Evolutionary conservation across 768 basidiomycete genomes (phyloP).

Genomic region (Pulveroboletus sp.): DNA sequence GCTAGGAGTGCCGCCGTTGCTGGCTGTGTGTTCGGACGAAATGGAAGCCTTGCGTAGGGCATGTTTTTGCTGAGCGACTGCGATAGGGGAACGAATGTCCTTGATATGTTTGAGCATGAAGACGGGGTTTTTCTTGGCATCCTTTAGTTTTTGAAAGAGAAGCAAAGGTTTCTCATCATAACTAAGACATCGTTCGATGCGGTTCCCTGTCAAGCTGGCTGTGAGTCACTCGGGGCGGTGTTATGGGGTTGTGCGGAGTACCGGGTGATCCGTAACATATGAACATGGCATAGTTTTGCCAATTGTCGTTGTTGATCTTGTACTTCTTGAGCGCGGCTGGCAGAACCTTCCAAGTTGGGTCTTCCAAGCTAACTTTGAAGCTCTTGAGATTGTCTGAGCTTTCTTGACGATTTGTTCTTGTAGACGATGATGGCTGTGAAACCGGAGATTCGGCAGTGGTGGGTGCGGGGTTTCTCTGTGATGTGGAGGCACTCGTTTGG

Average conservation of each 20-base stretch:
- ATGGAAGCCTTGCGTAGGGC: slow-evolving; percentile 76
- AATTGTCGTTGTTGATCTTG: slow-evolving; percentile 96
- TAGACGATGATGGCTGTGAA: slow-evolving; percentile 26
- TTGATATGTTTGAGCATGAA: slow-evolving; percentile 96
- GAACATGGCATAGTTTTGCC: slow-evolving; percentile 99
- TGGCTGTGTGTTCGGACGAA: slow-evolving; percentile 25
- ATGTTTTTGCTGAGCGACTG: slow-evolving; percentile 95
- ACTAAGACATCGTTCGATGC: slow-evolving; percentile 89
- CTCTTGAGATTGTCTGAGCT: slow-evolving; percentile 79
- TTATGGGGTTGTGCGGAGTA: slow-evolving; percentile 26
- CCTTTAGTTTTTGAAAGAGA: slow-evolving; percentile 96
- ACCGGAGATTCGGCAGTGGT: slow-evolving; percentile 29
- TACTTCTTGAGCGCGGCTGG: slow-evolving; percentile 99
- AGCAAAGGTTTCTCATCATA: slow-evolving; percentile 98
- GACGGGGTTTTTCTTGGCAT: slow-evolving; percentile 95
- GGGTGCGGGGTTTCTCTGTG: slow-evolving; percentile 29
- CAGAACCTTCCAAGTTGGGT: slow-evolving; percentile 97
- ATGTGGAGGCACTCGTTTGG: slow-evolving; percentile 23
- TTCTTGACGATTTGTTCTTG: slow-evolving; percentile 55
- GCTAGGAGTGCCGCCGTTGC: slow-evolving; percentile 17
- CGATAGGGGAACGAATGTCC: slow-evolving; percentile 96
- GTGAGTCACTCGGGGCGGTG: background rate
- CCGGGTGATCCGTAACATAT: slow-evolving; percentile 95
- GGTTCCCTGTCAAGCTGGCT: slow-evolving; percentile 46
- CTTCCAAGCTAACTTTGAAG: slow-evolving; percentile 96